Evolutionary conservation across 106 monocot species (phyloP), one percentile per base, ranked within the genome.

Genomic region (Apostasia shenzhenica): DNA sequence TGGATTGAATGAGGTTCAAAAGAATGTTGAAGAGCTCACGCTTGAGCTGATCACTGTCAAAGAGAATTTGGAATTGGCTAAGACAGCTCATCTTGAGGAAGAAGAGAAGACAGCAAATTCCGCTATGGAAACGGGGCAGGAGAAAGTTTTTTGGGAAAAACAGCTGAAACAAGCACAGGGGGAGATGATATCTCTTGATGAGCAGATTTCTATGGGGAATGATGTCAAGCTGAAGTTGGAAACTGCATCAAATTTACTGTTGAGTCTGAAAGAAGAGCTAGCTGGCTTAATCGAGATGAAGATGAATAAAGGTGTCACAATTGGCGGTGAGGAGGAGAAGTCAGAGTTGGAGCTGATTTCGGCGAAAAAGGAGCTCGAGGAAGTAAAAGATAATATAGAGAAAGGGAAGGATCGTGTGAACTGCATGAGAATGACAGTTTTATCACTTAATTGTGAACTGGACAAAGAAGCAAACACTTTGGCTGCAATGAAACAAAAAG

Each of bases 101-200:
- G 76, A 76, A 61, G 76, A 76, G 55, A 48, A 5, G n/a, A 80
- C 70, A 60, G 63, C 75, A 14, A 69, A 57, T 61, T 70, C 72
- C 11, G 70, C 75, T 11, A 63, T 78, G 67, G 75, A 71, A 10
- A 83, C 47, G 54, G 75, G 83, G 46, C 55, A 81, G 44, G 78
- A 87, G 57, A 44, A 67, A 48, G 66, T 73, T 40, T 66, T 48
- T 1, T 83, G 67, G 75, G 74, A 83, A 57, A 80, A 83, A 41
- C 80, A 83, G 57, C 63, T 83, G 13, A 80, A 80, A 55, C 67
- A 72, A 59, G 80, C 80, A 48, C 73, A 83, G 55, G 83, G 77
- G 49, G 77, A 83, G 66, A 12, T 81, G 54, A 26, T 40, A 12
- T 66, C 59, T 43, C 74, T 87, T 4, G 70, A 75, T 48, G 77